Percentiles rank a stretch among this genome's conserved stretches.
Evolutionary conservation across 2,329 filamentous ascomycete genomes (phyloP).

Genomic region (Chrysoporthe deuterocubensis): DNA sequence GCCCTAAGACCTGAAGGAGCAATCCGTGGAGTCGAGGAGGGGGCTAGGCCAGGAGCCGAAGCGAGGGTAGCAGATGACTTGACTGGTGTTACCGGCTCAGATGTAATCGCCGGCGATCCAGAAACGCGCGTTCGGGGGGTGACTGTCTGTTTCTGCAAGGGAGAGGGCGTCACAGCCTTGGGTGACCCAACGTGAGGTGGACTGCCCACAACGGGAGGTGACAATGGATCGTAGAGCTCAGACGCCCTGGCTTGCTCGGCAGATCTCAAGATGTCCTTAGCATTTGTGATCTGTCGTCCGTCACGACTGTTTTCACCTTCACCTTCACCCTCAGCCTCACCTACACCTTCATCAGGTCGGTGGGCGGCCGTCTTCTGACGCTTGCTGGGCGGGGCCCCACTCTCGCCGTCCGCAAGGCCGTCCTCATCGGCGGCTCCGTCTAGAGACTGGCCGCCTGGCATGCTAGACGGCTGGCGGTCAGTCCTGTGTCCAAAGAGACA

Average conservation of each 20-base stretch:
- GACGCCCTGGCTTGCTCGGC: constrained; percentile 11
- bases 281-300: constrained; percentile 4
- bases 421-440: constrained; percentile 18
- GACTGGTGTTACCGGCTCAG: neutral
- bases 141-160: constrained; percentile 5
- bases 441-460: neutral
- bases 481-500: constrained; percentile 28
- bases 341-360: neutral
- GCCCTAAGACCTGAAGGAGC: neutral
- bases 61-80: neutral
- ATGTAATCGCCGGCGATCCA: neutral
- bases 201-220: constrained; percentile 12
- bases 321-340: neutral
- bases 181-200: neutral
- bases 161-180: neutral
- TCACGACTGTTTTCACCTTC: neutral
- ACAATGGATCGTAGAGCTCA: constrained; percentile 28
- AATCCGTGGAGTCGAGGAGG: neutral
- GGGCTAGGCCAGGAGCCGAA: neutral
- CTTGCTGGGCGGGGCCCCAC: neutral
- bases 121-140: neutral
- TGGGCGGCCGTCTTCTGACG: constrained; percentile 4
- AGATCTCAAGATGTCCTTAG: neutral
- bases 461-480: neutral
- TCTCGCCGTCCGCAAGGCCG: neutral